A percentile compares a stretch with the other conserved stretches of the same genome.
Conservation (phyloP, 305 asterid genomes). For the Fraxinus latifolia region DNA sequence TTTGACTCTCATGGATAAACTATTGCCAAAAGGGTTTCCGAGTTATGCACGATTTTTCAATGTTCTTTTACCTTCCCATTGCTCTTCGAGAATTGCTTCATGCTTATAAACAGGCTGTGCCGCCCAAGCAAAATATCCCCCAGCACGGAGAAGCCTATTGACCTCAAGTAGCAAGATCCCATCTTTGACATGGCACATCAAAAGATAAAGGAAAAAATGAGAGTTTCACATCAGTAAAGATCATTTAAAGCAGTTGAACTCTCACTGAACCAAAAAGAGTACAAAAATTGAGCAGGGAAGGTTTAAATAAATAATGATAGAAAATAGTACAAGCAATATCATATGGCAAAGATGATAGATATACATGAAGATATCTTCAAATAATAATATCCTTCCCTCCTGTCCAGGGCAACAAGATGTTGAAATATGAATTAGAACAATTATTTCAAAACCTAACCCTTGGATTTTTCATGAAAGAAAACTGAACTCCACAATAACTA, state of each 20-base stretch:
- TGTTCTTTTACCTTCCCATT: slow-evolving; percentile 74
- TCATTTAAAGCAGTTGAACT: slow-evolving; percentile 1
- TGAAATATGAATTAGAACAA: neutral
- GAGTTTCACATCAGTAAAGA: slow-evolving; percentile 8
- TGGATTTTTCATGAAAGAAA: neutral
- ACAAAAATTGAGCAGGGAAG: neutral
- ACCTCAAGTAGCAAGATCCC: slow-evolving; percentile 91
- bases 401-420: neutral
- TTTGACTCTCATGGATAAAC: neutral
- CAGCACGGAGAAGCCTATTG: slow-evolving; percentile 91
- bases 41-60: slow-evolving; percentile 9
- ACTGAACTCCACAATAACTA: neutral
- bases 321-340: neutral
- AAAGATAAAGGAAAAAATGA: slow-evolving; percentile 13
- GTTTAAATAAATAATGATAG: neutral
- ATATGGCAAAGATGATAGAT: neutral
- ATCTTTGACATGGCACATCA: slow-evolving; percentile 37
- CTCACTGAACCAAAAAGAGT: neutral
- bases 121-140: slow-evolving; percentile 95
- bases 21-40: neutral
- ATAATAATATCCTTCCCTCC: neutral
- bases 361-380: neutral
- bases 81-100: slow-evolving; percentile 69
- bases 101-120: slow-evolving; percentile 97
- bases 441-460: neutral